A percentile compares a stretch with the other conserved stretches of the same genome.
These are phyloP conservation scores for Candida sanyaensis DNA, from an alignment of 1,139 yeast genomes.

Conservation along the genomic window DNA sequence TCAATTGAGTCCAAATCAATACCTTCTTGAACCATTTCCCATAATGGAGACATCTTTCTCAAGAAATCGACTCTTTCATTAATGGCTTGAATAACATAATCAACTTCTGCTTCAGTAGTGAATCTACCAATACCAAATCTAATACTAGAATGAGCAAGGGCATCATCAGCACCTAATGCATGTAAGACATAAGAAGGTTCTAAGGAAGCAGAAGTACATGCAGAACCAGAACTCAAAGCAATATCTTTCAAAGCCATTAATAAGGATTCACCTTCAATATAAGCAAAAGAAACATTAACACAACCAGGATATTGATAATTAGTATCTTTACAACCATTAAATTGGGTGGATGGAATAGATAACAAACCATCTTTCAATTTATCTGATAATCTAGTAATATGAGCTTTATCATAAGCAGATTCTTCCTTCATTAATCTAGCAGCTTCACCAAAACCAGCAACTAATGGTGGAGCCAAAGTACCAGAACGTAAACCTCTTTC, in stretches of 20 bases:
- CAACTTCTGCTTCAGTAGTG: conserved; percentile 94
- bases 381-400: conserved; percentile 69
- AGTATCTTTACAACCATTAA: conserved; percentile 76
- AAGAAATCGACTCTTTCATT: conserved; percentile 86
- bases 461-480: conserved; percentile 92
- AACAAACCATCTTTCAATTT: conserved; percentile 74
- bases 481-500: conserved; percentile 98
- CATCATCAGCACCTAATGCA: conserved; percentile 97
- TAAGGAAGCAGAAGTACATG: conserved; percentile 97
- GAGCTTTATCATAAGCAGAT: conserved; percentile 67
- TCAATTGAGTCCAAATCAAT: conserved; percentile 90
- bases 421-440: conserved; percentile 81
- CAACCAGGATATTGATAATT: conserved; percentile 81
- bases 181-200: conserved; percentile 97
- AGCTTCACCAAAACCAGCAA: conserved; percentile 97
- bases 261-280: conserved; percentile 96
- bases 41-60: conserved; percentile 90
- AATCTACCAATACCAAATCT: conserved; percentile 97
- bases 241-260: conserved; percentile 97
- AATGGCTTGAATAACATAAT: conserved; percentile 87
- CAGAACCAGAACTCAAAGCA: conserved; percentile 96
- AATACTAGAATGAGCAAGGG: conserved; percentile 95
- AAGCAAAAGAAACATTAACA: conserved; percentile 94
- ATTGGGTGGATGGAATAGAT: conserved; percentile 81
- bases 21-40: conserved; percentile 99